Evolutionary conservation across 768 basidiomycete species (phyloP), one percentile per base, ranked within the genome.

Genomic region (Tylopilus subfusipes): DNA sequence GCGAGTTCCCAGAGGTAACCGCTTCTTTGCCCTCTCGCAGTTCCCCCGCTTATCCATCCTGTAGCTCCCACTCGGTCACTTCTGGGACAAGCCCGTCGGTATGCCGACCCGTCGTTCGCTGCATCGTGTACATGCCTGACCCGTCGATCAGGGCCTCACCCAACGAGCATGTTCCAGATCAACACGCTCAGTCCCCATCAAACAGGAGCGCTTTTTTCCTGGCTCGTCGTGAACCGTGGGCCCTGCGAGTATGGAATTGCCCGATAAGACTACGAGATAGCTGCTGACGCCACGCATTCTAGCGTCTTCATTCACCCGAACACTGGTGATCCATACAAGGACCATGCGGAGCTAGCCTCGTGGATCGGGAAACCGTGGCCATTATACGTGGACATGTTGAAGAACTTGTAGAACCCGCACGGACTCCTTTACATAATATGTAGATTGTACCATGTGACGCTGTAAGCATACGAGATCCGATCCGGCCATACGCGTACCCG

Each of bases 301-400:
- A 88, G 86, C 16, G 84, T 89, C 24, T 73, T 88, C 8, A 71
- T 89, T 57, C 86, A 89, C 69, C 87, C 86, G 0, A 87, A 88
- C 67, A 88, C 87, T 5, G 73, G 75, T 22, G 70, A 88, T 56
- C 21, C 71, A 1, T 73, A 74, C 62, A 78, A 59, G 58, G 86
- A 88, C 60, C 87, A 88, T 52, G 81, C 83, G 0, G 83, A 86
- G 59, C 72, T 80, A 9, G 76, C 75, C 52, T 75, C 82, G 0
- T 89, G 86, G 87, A 86, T 89, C 63, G 86, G 86, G 7, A 74
- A 62, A 33, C 75, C 78, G 2, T 85, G 81, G 79, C 82, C 84
- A 0, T 61, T 88, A 38, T 62, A 79, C 50, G 64, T 73, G 2
- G 75, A 78, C 0, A 64, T 74, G 38, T 53, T 61, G 48, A 56